Evolutionary conservation across 2,329 filamentous ascomycete genomes (phyloP).

Genomic region (Colletotrichum chrysophilum): DNA sequence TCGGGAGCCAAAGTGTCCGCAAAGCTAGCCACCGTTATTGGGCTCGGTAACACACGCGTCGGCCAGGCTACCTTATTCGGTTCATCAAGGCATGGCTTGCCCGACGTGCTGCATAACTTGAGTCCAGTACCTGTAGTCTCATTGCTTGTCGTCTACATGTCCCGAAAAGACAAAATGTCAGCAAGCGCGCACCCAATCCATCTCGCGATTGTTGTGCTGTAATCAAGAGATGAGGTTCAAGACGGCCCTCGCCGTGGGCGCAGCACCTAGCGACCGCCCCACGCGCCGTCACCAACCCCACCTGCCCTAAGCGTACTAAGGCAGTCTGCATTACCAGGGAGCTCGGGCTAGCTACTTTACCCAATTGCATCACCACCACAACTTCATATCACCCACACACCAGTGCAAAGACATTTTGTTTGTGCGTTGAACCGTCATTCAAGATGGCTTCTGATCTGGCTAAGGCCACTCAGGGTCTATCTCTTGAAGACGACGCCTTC

Average conservation of each 20-base stretch:
- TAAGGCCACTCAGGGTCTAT: conserved; percentile 14
- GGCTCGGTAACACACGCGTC: background rate
- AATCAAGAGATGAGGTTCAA: background rate
- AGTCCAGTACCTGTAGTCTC: background rate
- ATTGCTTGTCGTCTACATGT: background rate
- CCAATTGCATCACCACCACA: background rate
- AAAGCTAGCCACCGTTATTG: background rate
- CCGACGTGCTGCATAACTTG: background rate
- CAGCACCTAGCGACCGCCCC: background rate
- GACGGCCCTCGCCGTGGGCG: background rate
- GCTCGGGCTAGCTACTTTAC: background rate
- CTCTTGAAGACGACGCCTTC: background rate
- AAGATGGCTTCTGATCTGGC: conserved; percentile 20
- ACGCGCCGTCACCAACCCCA: background rate
- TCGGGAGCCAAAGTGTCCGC: background rate
- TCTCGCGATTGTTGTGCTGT: background rate
- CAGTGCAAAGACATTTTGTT: background rate
- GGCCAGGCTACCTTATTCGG: background rate
- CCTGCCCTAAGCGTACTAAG: background rate
- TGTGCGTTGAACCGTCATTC: background rate
- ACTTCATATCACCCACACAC: background rate
- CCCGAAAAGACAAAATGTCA: background rate
- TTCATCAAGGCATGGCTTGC: background rate
- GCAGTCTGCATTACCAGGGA: background rate
- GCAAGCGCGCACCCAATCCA: background rate